These are phyloP conservation scores for Crepidotus variabilis DNA, from an alignment of 768 basidiomycete species.

Conservation along the genomic window DNA sequence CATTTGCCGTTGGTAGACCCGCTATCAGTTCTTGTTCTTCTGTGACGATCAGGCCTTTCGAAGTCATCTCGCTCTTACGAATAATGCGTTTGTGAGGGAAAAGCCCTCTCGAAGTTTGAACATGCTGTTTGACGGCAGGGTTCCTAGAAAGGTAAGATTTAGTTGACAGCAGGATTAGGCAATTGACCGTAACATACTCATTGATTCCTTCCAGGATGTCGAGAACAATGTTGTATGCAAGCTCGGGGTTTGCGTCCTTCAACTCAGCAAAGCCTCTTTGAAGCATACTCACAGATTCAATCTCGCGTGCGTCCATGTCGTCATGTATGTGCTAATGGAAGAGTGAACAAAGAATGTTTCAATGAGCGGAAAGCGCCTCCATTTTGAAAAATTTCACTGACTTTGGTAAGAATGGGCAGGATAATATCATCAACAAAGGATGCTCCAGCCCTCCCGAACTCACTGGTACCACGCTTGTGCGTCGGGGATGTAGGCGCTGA, in stretches of 20 bases:
- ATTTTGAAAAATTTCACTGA: conserved; percentile 28
- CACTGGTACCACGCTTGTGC: conserved; percentile 51
- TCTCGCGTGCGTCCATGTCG: conserved; percentile 85
- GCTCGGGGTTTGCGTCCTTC: conserved; percentile 73
- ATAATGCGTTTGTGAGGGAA: conserved; percentile 79
- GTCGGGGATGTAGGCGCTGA: conserved; percentile 45
- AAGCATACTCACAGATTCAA: conserved; percentile 87
- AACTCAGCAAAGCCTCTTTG: conserved; percentile 87
- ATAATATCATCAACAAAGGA: conserved; percentile 81
- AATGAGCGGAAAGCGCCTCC: conserved; percentile 4
- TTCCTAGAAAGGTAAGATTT: conserved; percentile 46
- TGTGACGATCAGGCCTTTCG: conserved; percentile 78
- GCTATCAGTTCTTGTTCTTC: conserved; percentile 75
- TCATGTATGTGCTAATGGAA: conserved; percentile 61
- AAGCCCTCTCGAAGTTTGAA: conserved; percentile 75
- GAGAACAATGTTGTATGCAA: conserved; percentile 84
- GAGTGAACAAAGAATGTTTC: not conserved
- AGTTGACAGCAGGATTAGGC: conserved; percentile 1
- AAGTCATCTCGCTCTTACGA: conserved; percentile 82
- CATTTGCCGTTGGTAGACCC: conserved; percentile 38
- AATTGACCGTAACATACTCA: conserved; percentile 54
- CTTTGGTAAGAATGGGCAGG: conserved; percentile 73
- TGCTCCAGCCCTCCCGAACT: conserved; percentile 60
- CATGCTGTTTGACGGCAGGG: conserved; percentile 71
- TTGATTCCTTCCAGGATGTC: conserved; percentile 90